phyloP scores from a whole-genome alignment of 257 asterid species.

The Striga asiatica region DNA sequence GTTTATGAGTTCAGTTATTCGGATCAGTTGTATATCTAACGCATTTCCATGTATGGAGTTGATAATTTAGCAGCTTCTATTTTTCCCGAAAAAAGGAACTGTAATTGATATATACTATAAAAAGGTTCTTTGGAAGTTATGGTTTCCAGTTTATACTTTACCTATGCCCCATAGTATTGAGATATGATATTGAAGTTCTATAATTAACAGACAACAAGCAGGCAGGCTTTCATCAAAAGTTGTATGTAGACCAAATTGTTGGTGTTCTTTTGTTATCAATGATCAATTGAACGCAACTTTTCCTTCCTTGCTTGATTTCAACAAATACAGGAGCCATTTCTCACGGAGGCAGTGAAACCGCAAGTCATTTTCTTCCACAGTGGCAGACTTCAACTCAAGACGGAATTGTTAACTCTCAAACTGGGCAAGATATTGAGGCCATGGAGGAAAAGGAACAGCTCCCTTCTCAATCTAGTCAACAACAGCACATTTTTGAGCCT shows the following conservation, averaged over 20 bases:
- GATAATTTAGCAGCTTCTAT: not conserved
- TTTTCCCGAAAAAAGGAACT: not conserved
- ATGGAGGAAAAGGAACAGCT: slow-evolving; percentile 37
- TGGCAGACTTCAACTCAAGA: slow-evolving; percentile 51
- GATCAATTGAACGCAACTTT: slow-evolving; percentile 6
- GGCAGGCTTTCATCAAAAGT: too few relatives aligned
- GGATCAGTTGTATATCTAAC: slow-evolving; percentile 2
- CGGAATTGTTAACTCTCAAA: slow-evolving; percentile 33
- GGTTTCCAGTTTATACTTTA: not conserved
- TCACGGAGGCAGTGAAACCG: slow-evolving; percentile 32
- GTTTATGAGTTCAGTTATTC: not conserved
- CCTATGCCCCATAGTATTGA: not conserved
- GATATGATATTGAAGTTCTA: too few relatives aligned
- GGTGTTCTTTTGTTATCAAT: too few relatives aligned
- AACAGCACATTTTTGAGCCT: slow-evolving; percentile 30
- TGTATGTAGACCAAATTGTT: too few relatives aligned
- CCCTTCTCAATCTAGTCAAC: slow-evolving; percentile 30
- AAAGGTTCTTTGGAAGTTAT: too few relatives aligned
- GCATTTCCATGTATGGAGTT: not conserved
- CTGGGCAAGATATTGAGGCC: slow-evolving; percentile 31
- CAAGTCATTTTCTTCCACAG: slow-evolving; percentile 39
- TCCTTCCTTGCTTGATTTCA: slow-evolving; percentile 8
- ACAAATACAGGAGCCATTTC: slow-evolving; percentile 32
- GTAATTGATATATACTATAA: too few relatives aligned
- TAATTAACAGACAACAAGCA: too few relatives aligned